These are phyloP conservation scores for Cutaneotrichosporon cyanovorans DNA, from an alignment of 1,284 basidiomycete species.

Conservation along the genomic window DNA sequence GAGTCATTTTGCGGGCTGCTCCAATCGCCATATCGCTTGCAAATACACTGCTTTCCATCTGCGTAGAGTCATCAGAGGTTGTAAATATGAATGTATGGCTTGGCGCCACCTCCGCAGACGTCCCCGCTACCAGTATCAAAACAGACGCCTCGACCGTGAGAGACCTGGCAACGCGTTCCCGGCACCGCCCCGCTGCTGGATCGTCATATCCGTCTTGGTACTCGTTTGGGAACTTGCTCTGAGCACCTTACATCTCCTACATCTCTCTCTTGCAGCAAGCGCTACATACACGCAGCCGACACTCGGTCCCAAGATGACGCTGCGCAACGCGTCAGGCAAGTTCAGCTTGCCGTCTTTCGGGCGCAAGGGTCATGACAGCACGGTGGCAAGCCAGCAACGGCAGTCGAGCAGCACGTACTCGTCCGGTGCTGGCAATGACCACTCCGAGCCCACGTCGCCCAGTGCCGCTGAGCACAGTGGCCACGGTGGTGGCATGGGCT, in stretches of 20 bases:
- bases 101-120: too few relatives aligned
- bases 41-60: too few relatives aligned
- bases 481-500: neutral
- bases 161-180: neutral
- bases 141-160: neutral
- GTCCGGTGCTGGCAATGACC: neutral
- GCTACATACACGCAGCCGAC: neutral
- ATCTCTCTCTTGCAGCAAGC: neutral
- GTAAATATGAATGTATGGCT: too few relatives aligned
- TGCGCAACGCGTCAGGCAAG: constrained; percentile 36
- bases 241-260: neutral
- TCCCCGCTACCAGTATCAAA: neutral
- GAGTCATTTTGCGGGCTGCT: too few relatives aligned
- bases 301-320: constrained; percentile 17
- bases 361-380: constrained; percentile 14
- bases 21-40: too few relatives aligned
- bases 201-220: too few relatives aligned
- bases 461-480: neutral
- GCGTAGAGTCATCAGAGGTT: too few relatives aligned
- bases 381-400: neutral
- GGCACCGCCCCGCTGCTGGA: too few relatives aligned
- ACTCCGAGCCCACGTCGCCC: constrained; percentile 1
- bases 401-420: constrained; percentile 2
- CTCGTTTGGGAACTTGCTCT: too few relatives aligned
- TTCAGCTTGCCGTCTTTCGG: constrained; percentile 33